Conservation (phyloP, 2,329 filamentous ascomycete genomes). For the Chaetomiaceae sp. region DNA sequence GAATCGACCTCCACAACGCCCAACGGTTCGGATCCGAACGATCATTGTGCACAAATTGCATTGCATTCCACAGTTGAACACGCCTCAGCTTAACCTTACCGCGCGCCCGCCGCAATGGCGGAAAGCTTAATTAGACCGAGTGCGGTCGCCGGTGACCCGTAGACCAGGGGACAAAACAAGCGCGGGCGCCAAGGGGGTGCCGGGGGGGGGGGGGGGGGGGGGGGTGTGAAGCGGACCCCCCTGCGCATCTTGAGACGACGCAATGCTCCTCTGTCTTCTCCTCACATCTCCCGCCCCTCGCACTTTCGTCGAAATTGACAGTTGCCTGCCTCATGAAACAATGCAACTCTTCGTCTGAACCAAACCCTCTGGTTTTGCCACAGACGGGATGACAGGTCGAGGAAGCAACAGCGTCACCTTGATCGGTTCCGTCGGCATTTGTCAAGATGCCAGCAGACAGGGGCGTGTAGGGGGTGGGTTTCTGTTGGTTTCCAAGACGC, state of each 20-base stretch:
- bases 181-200: constrained; percentile 7
- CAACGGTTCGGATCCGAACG: neutral
- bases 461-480: too few species aligned
- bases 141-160: neutral
- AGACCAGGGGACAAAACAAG: neutral
- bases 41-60: too few species aligned
- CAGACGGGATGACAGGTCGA: neutral
- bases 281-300: constrained; percentile 3
- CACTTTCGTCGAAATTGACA: neutral
- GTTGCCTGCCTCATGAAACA: constrained; percentile 11
- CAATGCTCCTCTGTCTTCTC: constrained; percentile 9
- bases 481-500: neutral
- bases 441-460: neutral
- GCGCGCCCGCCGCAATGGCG: too few species aligned
- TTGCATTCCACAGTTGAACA: too few species aligned
- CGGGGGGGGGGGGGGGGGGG: too few species aligned
- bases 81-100: too few species aligned
- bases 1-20: neutral
- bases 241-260: constrained; percentile 19
- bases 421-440: neutral
- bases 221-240: constrained; percentile 16
- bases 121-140: neutral
- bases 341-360: constrained; percentile 6
- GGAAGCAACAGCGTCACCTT: neutral
- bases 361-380: neutral